A percentile compares a stretch with the other conserved stretches of the same genome.
These are phyloP conservation scores for Pseudopediastrum boryanum DNA, from an alignment of 139 green algal species.

Conservation along the genomic window DNA sequence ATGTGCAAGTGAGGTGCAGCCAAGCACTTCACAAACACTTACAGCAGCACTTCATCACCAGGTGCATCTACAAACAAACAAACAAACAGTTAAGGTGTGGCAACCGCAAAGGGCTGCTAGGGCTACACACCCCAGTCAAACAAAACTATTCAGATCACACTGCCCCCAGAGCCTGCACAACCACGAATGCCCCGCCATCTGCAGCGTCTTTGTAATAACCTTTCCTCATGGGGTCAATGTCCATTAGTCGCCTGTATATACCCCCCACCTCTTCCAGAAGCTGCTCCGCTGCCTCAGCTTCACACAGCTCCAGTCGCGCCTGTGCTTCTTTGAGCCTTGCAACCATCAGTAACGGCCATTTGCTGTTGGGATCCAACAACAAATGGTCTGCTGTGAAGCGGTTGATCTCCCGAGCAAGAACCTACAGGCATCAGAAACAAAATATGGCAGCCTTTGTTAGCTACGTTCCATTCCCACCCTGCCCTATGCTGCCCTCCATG, in stretches of 20 bases:
- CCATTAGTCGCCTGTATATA: conserved; percentile 46
- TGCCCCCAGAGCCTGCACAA: conserved; percentile 59
- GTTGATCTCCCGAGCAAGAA: conserved; percentile 59
- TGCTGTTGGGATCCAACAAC: conserved; percentile 59
- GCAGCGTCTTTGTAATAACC: conserved; percentile 61
- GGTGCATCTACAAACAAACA: too few species aligned
- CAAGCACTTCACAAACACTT: too few species aligned
- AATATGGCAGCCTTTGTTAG: too few species aligned
- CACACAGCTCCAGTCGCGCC: conserved; percentile 11
- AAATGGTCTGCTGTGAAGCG: conserved; percentile 56
- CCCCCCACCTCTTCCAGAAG: conserved; percentile 35
- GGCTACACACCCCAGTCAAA: neutral
- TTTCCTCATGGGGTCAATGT: conserved; percentile 54
- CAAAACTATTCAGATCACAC: conserved; percentile 34
- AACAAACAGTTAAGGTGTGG: too few species aligned
- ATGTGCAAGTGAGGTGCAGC: too few species aligned
- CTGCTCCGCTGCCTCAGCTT: too few species aligned
- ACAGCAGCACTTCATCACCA: too few species aligned
- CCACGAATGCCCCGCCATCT: conserved; percentile 55
- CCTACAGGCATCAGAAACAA: too few species aligned
- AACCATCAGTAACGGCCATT: conserved; percentile 87
- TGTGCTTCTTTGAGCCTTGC: conserved; percentile 72
- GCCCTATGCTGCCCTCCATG: too few species aligned
- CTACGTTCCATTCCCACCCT: too few species aligned
- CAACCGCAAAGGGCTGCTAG: too few species aligned